These are phyloP conservation scores for Hortiboletus campestris DNA, from an alignment of 768 basidiomycete genomes.

Conservation along the genomic window DNA sequence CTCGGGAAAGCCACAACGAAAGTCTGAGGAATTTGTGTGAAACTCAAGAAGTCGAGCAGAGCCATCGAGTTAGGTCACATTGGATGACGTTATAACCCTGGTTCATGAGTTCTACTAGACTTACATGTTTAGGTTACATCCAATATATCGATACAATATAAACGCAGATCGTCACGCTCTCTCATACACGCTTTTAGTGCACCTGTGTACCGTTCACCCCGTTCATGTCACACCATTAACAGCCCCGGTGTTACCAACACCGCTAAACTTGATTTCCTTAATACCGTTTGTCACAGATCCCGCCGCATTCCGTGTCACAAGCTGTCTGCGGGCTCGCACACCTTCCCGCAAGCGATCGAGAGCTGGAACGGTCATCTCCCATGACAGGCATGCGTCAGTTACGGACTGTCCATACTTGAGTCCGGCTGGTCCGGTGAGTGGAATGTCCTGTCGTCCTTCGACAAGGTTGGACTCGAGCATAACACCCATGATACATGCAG, in stretches of 20 bases:
- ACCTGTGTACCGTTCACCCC: constrained; percentile 18
- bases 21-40: too few relatives aligned
- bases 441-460: constrained; percentile 85
- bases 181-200: background rate
- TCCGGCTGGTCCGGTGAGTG: constrained; percentile 63
- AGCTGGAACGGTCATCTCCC: constrained; percentile 80
- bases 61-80: too few relatives aligned
- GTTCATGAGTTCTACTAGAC: background rate
- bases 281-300: constrained; percentile 7
- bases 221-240: constrained; percentile 16
- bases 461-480: constrained; percentile 95
- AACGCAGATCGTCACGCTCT: background rate
- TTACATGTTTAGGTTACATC: too few relatives aligned
- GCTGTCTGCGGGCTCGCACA: constrained; percentile 70
- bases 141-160: background rate
- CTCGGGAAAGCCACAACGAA: background rate
- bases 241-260: constrained; percentile 7
- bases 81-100: constrained; percentile 9
- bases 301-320: constrained; percentile 36
- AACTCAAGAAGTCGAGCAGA: too few relatives aligned
- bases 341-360: constrained; percentile 87
- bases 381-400: constrained; percentile 87
- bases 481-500: constrained; percentile 78
- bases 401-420: constrained; percentile 84
- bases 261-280: constrained; percentile 16